Percentiles rank a stretch among this genome's conserved stretches.
Conservation (phyloP, 2,329 filamentous ascomycete genomes). For the Botryotinia convoluta region DNA sequence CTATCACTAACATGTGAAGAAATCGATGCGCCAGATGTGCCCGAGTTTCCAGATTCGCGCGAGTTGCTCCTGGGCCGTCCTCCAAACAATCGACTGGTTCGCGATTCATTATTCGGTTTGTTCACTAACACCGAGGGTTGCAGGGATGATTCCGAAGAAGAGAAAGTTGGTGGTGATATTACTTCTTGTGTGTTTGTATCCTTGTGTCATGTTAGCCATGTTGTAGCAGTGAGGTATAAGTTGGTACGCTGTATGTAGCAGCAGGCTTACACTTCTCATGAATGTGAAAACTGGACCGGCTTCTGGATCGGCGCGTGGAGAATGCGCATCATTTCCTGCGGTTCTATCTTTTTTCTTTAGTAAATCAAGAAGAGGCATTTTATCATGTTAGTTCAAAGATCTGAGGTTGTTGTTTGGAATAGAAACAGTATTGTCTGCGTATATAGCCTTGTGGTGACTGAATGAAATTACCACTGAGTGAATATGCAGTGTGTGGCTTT, state of each 20-base stretch:
- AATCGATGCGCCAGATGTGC: constrained; percentile 27
- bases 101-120: constrained; percentile 28
- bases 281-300: constrained; percentile 63
- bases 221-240: constrained; percentile 3
- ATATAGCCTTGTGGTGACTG: constrained; percentile 21
- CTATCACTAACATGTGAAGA: constrained; percentile 23
- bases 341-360: constrained; percentile 62
- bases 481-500: constrained; percentile 30
- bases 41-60: constrained; percentile 46
- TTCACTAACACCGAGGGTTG: constrained; percentile 21
- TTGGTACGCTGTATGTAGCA: background rate
- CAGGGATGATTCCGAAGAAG: constrained; percentile 39
- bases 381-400: constrained; percentile 27
- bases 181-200: constrained; percentile 79
- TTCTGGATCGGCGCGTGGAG: constrained; percentile 31
- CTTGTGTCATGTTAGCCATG: constrained; percentile 19
- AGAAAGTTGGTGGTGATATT: constrained; percentile 64
- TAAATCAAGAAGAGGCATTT: constrained; percentile 59
- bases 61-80: constrained; percentile 42
- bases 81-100: constrained; percentile 38
- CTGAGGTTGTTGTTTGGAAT: constrained; percentile 12
- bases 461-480: constrained; percentile 22
- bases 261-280: constrained; percentile 58
- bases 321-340: constrained; percentile 39
- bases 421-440: constrained; percentile 1